Evolutionary conservation across 495 filamentous ascomycete species (phyloP).

Genomic region (Talaromyces trachyspermus): DNA sequence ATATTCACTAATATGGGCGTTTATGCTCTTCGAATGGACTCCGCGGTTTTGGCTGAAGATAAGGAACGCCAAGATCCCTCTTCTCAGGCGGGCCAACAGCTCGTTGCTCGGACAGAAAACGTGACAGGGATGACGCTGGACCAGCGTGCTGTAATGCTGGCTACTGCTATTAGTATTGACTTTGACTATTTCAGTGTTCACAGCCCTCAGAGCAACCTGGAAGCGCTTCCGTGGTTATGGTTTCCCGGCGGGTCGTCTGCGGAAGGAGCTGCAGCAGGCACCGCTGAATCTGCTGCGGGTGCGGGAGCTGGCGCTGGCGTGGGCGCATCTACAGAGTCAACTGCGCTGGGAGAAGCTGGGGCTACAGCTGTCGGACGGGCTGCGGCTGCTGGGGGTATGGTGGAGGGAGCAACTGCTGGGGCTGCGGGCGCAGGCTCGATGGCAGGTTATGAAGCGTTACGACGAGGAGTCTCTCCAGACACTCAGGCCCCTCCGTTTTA

Average conservation of each 20-base stretch:
- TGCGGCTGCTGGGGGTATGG: conserved; percentile 31
- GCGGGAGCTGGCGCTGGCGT: conserved; percentile 35
- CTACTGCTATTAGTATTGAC: conserved; percentile 62
- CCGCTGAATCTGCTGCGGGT: conserved; percentile 35
- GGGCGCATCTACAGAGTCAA: no score
- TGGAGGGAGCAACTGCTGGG: conserved; percentile 33
- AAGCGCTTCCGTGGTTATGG: conserved; percentile 53
- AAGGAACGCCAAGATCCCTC: conserved; percentile 30
- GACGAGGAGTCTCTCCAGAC: conserved; percentile 34
- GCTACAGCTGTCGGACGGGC: conserved; percentile 19
- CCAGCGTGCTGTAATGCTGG: conserved; percentile 65
- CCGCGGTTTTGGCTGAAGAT: conserved; percentile 39
- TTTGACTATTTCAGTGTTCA: conserved; percentile 72
- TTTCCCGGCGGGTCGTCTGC: conserved; percentile 41
- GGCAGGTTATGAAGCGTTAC: conserved; percentile 60
- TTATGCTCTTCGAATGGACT: conserved; percentile 64
- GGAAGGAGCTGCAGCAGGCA: conserved; percentile 26
- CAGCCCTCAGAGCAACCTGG: conserved; percentile 41
- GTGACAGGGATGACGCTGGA: conserved; percentile 56
- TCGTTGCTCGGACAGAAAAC: conserved; percentile 9
- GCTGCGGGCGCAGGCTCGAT: conserved; percentile 50
- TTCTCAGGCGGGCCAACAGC: conserved; percentile 15
- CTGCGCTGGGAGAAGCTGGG: no score
- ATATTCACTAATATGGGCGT: conserved; percentile 67
- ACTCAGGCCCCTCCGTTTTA: conserved; percentile 15